Evolutionary conservation across 179 eudicot genomes (phyloP).

Genomic region (Patellifolia procumbens): DNA sequence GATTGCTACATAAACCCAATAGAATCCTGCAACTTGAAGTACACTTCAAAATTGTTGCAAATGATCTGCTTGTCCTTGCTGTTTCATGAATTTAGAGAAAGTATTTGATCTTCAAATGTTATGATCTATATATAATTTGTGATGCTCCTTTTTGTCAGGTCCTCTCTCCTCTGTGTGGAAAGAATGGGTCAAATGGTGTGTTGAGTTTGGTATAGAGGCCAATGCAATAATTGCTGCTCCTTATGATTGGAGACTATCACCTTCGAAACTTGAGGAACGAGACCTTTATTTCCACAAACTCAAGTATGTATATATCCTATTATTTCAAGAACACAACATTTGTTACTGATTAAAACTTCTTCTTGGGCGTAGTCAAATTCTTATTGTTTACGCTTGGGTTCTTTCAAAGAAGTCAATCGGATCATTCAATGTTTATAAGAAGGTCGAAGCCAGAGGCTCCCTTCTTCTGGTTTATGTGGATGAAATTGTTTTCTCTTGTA

Average conservation of each 20-base stretch:
- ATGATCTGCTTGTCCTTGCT: conserved; percentile 9
- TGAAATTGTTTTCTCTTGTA: too few species aligned
- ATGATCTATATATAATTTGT: conserved; percentile 2
- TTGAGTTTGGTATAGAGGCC: conserved; percentile 95
- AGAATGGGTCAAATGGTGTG: conserved; percentile 99
- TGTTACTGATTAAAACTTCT: conserved; percentile 5
- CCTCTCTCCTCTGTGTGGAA: conserved; percentile 99
- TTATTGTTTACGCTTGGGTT: background rate
- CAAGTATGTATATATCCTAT: conserved; percentile 53
- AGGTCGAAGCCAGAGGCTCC: too few species aligned
- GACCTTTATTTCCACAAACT: conserved; percentile 95
- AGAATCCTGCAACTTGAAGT: background rate
- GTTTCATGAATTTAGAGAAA: background rate
- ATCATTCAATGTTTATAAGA: too few species aligned
- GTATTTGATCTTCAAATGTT: background rate
- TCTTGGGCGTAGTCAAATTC: background rate
- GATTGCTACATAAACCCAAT: background rate
- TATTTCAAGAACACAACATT: conserved; percentile 10
- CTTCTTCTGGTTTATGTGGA: too few species aligned
- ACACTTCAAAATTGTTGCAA: background rate
- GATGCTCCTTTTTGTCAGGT: conserved; percentile 49
- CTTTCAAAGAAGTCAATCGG: too few species aligned
- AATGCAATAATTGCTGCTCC: conserved; percentile 96
- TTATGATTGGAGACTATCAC: conserved; percentile 96
- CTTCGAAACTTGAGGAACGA: conserved; percentile 96